Conservation (phyloP, 305 asterid genomes). For the Fraxinus ornus region DNA sequence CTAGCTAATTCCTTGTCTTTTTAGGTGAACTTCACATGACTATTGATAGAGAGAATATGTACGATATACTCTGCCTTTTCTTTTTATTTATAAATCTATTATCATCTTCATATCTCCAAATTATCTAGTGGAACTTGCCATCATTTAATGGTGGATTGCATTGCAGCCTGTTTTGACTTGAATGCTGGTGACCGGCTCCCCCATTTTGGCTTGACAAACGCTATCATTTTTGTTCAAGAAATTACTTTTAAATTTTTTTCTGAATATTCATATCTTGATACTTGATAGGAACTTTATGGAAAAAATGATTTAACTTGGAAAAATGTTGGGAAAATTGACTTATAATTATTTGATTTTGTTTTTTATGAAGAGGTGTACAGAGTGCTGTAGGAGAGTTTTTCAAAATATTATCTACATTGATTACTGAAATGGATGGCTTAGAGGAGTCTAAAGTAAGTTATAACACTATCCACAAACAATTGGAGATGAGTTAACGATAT, state of each 20-base stretch:
- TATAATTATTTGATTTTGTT: background rate
- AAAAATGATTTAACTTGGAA: slow-evolving; percentile 1
- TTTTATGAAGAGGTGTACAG: slow-evolving; percentile 13
- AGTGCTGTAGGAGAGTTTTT: slow-evolving; percentile 11
- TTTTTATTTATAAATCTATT: background rate
- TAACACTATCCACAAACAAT: background rate
- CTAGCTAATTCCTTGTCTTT: background rate
- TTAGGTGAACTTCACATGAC: background rate
- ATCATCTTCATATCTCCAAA: background rate
- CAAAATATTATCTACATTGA: slow-evolving; percentile 78
- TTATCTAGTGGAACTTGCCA: background rate
- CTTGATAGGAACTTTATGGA: slow-evolving; percentile 4
- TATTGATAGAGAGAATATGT: background rate
- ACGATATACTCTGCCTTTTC: background rate
- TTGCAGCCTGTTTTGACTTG: background rate
- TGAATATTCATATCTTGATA: slow-evolving; percentile 10
- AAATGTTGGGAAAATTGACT: background rate
- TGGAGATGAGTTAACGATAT: background rate
- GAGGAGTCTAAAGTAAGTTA: slow-evolving; percentile 79
- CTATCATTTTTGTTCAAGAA: background rate
- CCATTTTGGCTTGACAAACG: background rate
- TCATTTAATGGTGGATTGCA: background rate
- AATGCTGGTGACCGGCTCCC: background rate
- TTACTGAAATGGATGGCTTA: slow-evolving; percentile 97
- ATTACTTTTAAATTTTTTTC: slow-evolving; percentile 9